A percentile compares a stretch with the other conserved stretches of the same genome.
phyloP scores from a whole-genome alignment of 2,329 filamentous ascomycete species.

The Coniochaeta sp. region DNA sequence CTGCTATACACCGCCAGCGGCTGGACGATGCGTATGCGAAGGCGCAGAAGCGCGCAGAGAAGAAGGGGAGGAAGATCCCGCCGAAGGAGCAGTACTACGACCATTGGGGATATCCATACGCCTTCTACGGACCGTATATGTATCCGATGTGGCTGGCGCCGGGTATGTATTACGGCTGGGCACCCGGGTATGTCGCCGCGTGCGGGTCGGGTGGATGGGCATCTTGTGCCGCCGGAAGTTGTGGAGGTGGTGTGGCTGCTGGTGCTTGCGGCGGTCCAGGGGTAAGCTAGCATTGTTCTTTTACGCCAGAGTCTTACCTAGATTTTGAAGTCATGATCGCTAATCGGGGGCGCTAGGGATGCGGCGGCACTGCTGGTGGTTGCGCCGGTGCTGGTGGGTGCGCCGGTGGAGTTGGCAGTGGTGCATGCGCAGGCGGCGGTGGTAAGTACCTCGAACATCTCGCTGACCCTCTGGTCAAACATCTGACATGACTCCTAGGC shows the following conservation, averaged over 20 bases:
- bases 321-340: not conserved
- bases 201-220: slow-evolving; percentile 30
- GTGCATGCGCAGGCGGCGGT: slow-evolving; percentile 8
- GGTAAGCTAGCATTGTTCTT: slow-evolving; percentile 11
- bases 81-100: slow-evolving; percentile 40
- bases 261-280: slow-evolving; percentile 36
- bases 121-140: slow-evolving; percentile 40
- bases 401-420: slow-evolving; percentile 9
- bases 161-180: slow-evolving; percentile 37
- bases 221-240: slow-evolving; percentile 40
- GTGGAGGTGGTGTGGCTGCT: slow-evolving; percentile 34
- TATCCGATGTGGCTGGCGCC: slow-evolving; percentile 35
- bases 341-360: slow-evolving; percentile 2
- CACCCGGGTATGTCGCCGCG: slow-evolving; percentile 26
- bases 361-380: slow-evolving; percentile 1
- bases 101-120: slow-evolving; percentile 48
- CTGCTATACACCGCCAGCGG: slow-evolving; percentile 20
- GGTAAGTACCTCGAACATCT: not conserved
- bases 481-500: not conserved
- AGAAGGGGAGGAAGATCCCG: slow-evolving; percentile 41
- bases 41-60: slow-evolving; percentile 40
- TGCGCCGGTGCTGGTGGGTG: not conserved
- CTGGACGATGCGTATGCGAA: slow-evolving; percentile 51
- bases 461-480: not conserved
- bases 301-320: no score